Base-by-base conservation (phyloP, 345 rosid genomes). In the Eutrema japonicum region DNA sequence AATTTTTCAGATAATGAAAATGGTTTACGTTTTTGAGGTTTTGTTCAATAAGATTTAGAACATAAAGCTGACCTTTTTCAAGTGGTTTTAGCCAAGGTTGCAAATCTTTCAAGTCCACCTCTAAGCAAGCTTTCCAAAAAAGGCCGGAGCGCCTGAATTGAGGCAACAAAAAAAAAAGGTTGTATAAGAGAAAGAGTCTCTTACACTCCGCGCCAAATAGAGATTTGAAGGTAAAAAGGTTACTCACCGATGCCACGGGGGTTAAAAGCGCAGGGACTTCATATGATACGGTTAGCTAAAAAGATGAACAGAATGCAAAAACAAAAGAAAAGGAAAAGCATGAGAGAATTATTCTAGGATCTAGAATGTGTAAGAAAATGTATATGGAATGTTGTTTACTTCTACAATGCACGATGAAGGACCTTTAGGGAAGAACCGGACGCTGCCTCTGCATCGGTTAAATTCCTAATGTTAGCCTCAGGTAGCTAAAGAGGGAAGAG, bases 201-300 rank as follows among this genome's bases (percentile, higher is more conserved):
- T 52, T 18, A 63, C 61, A 53, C 3, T 60, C 22, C 3, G 6
- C 1, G 0, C 35, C 7, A 56, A 38, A 11, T 54, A 62, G 51
- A 52, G 63, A 54, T 33, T 67, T 40, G 4, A 41, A 55, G 48
- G 63, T 35, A 36, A 75, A 50, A 53, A 49, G 50, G 41, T 29
- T 76, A 22, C 91, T 86, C 79, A 91, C 97, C 27, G 96, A 80
- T 81, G 97, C 96, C 61, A 95, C 86, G 0, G 97, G 99, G 55
- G 41, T 48, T 74, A 95, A 68, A 43, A 95, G 79, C 50, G 79
- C 84, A 68, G 99, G 99, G 81, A 95, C 91, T 80, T 95, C 96
- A 45, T 95, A 95, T 43, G 99, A 90, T 64, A 92, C 90, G 0
- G 96, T 95, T 48, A 95, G 88, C 99, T 95, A 89, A 53, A 80